Percentiles rank a stretch among this genome's conserved stretches.
Conservation (phyloP, 2,329 filamentous ascomycete genomes). For the Fusarium nodosum region DNA sequence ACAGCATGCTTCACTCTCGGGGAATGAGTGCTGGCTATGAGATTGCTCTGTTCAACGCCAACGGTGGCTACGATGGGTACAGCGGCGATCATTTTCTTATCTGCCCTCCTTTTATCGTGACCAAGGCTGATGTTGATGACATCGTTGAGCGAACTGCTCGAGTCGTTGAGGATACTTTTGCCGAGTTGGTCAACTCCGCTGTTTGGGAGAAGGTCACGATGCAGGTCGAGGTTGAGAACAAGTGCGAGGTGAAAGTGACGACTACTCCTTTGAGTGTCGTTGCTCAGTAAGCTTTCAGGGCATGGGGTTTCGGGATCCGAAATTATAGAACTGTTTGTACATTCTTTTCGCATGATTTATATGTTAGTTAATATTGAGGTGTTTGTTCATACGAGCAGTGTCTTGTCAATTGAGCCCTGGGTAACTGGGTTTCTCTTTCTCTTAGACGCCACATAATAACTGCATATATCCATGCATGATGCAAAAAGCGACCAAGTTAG, state of each 20-base stretch:
- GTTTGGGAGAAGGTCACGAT: conserved; percentile 40
- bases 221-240: conserved; percentile 31
- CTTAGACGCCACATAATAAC: too few species aligned
- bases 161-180: conserved; percentile 40
- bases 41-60: conserved; percentile 42
- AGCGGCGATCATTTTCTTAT: conserved; percentile 42
- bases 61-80: conserved; percentile 43
- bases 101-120: conserved; percentile 41
- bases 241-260: not conserved
- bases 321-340: not conserved
- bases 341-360: not conserved
- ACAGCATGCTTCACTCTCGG: conserved; percentile 29
- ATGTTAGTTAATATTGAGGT: not conserved
- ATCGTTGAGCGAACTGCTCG: conserved; percentile 38
- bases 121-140: conserved; percentile 33
- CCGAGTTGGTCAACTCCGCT: conserved; percentile 21
- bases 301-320: not conserved
- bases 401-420: not conserved
- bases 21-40: conserved; percentile 43
- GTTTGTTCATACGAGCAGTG: not conserved
- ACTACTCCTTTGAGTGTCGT: not conserved
- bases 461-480: too few species aligned
- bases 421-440: too few species aligned
- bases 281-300: not conserved
- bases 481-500: too few species aligned